These are phyloP conservation scores for Caloboletus firmus DNA, from an alignment of 1,284 basidiomycete species.

Conservation along the genomic window DNA sequence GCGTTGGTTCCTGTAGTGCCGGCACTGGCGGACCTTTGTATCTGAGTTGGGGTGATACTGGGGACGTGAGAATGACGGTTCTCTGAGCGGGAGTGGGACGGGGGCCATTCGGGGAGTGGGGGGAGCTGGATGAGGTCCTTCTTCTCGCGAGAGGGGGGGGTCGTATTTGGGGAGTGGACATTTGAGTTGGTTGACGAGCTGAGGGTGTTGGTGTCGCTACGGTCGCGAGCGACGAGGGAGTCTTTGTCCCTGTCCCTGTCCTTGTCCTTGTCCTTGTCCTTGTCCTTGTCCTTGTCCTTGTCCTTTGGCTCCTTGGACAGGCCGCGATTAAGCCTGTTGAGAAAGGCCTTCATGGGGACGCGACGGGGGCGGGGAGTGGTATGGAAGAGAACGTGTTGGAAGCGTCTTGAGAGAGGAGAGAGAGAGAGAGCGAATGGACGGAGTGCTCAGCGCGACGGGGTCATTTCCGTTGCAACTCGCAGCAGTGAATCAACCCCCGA, in stretches of 20 bases:
- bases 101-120: slow-evolving; percentile 58
- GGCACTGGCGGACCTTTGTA: slow-evolving; percentile 32
- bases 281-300: slow-evolving; percentile 44
- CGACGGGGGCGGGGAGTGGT: neutral
- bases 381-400: neutral
- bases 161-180: slow-evolving; percentile 24
- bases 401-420: slow-evolving; percentile 3
- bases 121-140: slow-evolving; percentile 69
- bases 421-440: slow-evolving; percentile 11
- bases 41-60: slow-evolving; percentile 23
- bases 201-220: slow-evolving; percentile 36
- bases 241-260: slow-evolving; percentile 37
- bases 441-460: slow-evolving; percentile 15
- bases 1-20: slow-evolving; percentile 39
- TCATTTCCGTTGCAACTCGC: slow-evolving; percentile 22
- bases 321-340: slow-evolving; percentile 70
- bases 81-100: slow-evolving; percentile 28
- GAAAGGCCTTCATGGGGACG: slow-evolving; percentile 70
- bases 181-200: slow-evolving; percentile 29
- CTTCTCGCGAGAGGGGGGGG: slow-evolving; percentile 39
- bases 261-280: slow-evolving; percentile 37
- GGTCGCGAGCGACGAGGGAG: slow-evolving; percentile 30
- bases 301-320: slow-evolving; percentile 62
- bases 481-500: too few species aligned
- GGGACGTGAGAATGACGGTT: slow-evolving; percentile 18